Conservation (phyloP, 257 asterid species). For the Verbena officinalis region DNA sequence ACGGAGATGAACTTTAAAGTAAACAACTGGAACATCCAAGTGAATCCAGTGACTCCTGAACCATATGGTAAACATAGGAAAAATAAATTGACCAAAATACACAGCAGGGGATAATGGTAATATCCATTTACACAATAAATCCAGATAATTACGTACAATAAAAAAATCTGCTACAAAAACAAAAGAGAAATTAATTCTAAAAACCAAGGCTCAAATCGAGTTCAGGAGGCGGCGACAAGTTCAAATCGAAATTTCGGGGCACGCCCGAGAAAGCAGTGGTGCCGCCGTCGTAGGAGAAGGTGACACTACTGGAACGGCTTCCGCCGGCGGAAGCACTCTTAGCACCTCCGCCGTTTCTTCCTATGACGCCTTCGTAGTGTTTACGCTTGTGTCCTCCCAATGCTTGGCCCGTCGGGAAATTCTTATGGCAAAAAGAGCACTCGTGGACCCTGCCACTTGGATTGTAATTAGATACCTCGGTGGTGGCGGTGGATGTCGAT, state of each 20-base stretch:
- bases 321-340: conserved; percentile 28
- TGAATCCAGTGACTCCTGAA: no score
- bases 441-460: conserved; percentile 21
- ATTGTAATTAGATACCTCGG: not conserved
- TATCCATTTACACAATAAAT: not conserved
- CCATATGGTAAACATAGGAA: no score
- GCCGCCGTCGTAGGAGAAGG: conserved; percentile 20
- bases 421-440: conserved; percentile 42
- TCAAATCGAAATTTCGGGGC: conserved; percentile 35
- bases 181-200: not conserved
- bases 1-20: no score
- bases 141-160: not conserved
- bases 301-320: conserved; percentile 14
- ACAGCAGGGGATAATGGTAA: no score
- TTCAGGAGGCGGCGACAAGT: conserved; percentile 32
- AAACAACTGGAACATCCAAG: no score
- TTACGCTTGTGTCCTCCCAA: conserved; percentile 62
- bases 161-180: not conserved
- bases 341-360: not conserved
- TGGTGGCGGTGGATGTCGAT: conserved; percentile 18
- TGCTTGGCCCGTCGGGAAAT: conserved; percentile 41
- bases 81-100: no score
- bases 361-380: conserved; percentile 41
- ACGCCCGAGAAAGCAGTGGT: not conserved
- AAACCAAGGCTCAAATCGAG: conserved; percentile 23